Percentiles rank a stretch among this genome's conserved stretches.
Evolutionary conservation across 2,329 filamentous ascomycete species (phyloP).

Genomic region (Aspergillus sp.): DNA sequence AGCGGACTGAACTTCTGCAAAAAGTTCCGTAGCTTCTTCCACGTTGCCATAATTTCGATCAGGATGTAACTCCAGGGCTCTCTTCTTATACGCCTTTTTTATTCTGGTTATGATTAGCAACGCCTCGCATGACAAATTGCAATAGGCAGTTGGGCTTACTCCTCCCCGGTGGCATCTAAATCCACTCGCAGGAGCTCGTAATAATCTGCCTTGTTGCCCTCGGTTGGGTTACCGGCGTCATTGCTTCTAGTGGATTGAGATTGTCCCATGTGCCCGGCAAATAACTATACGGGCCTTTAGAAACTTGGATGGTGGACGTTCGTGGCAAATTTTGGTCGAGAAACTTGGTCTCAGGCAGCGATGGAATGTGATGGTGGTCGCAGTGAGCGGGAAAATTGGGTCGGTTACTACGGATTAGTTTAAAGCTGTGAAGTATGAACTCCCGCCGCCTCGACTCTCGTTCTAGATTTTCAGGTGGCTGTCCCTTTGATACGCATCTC

Average conservation of each 20-base stretch:
- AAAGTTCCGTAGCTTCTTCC: conserved; percentile 77
- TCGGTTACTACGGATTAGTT: background rate
- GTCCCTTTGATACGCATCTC: background rate
- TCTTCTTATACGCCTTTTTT: conserved; percentile 87
- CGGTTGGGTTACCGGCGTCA: conserved; percentile 19
- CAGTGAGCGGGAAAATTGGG: background rate
- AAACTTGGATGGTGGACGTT: background rate
- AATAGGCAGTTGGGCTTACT: conserved; percentile 53
- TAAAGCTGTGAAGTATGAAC: background rate
- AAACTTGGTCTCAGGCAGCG: too few relatives aligned
- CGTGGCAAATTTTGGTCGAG: too few relatives aligned
- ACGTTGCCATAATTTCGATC: conserved; percentile 89
- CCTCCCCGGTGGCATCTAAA: conserved; percentile 72
- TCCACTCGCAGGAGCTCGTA: conserved; percentile 81
- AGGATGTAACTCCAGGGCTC: conserved; percentile 89
- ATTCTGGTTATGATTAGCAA: conserved; percentile 56
- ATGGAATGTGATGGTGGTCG: too few relatives aligned
- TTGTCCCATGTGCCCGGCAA: conserved; percentile 40
- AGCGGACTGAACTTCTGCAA: conserved; percentile 88
- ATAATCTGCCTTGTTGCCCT: conserved; percentile 41
- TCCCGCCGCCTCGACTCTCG: too few relatives aligned
- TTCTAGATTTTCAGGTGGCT: background rate
- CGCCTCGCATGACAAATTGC: background rate
- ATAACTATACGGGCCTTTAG: background rate
- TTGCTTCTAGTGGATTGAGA: conserved; percentile 39